Conservation (phyloP, 371 early-diverging fungal genomes). For the Syncephalis plumigaleata region DNA sequence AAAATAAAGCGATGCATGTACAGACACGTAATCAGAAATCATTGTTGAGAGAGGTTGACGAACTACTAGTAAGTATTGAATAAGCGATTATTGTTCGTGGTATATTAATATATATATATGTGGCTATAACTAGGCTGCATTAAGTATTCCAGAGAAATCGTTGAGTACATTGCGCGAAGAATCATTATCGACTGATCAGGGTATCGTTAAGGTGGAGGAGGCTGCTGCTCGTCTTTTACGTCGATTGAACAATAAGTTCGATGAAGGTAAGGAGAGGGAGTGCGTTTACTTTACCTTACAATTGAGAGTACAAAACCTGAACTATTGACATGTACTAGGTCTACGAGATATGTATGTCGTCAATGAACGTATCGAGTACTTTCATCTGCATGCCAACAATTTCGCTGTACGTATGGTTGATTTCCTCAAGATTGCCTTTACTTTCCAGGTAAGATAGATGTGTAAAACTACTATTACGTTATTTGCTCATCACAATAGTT, state of each 20-base stretch:
- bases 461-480: no score
- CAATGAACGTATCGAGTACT: slow-evolving; percentile 58
- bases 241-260: slow-evolving; percentile 51
- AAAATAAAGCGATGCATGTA: slow-evolving; percentile 79
- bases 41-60: slow-evolving; percentile 65
- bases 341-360: slow-evolving; percentile 55
- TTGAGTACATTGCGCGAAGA: slow-evolving; percentile 60
- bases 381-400: slow-evolving; percentile 51
- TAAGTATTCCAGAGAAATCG: slow-evolving; percentile 47
- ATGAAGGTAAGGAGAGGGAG: slow-evolving; percentile 25
- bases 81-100: not conserved
- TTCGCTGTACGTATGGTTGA: slow-evolving; percentile 67
- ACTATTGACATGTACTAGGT: slow-evolving; percentile 9
- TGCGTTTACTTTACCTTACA: not conserved
- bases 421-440: slow-evolving; percentile 47
- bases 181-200: slow-evolving; percentile 58
- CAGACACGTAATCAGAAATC: slow-evolving; percentile 70
- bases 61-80: slow-evolving; percentile 33
- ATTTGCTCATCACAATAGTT: not conserved
- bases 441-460: slow-evolving; percentile 22
- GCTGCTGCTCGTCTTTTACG: slow-evolving; percentile 63
- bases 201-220: slow-evolving; percentile 57
- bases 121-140: slow-evolving; percentile 14
- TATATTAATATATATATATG: not conserved
- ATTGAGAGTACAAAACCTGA: not conserved